These are phyloP conservation scores for Ustilago hordei DNA, from an alignment of 1,284 basidiomycete genomes.

Conservation along the genomic window DNA sequence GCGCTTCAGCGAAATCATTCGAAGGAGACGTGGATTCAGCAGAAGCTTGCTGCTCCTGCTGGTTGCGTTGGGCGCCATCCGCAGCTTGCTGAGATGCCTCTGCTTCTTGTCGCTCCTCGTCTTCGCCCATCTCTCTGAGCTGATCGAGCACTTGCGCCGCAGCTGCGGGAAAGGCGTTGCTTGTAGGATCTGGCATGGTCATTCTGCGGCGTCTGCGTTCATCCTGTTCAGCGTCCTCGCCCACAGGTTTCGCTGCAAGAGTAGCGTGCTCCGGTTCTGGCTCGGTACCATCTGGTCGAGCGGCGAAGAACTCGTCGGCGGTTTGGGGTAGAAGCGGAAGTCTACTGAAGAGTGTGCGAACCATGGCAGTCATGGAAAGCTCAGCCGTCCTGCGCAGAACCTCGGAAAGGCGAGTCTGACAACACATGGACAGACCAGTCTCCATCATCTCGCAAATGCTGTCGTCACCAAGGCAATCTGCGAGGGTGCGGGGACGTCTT, in stretches of 20 bases:
- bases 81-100: constrained; percentile 9
- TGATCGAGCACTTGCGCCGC: constrained; percentile 51
- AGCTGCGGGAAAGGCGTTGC: constrained; percentile 63
- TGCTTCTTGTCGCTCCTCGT: constrained; percentile 40
- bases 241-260: constrained; percentile 57
- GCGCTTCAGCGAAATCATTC: not conserved
- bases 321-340: constrained; percentile 74
- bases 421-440: constrained; percentile 95
- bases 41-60: constrained; percentile 4
- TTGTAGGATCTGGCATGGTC: constrained; percentile 69
- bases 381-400: constrained; percentile 91
- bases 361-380: constrained; percentile 88
- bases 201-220: constrained; percentile 61
- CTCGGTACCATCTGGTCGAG: constrained; percentile 43
- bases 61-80: constrained; percentile 4
- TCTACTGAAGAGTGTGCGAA: constrained; percentile 82
- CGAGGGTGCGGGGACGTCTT: constrained; percentile 35
- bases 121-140: constrained; percentile 55
- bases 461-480: constrained; percentile 76
- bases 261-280: constrained; percentile 61
- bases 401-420: constrained; percentile 93
- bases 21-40: not conserved
- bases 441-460: constrained; percentile 98
- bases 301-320: constrained; percentile 60
- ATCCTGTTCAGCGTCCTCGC: constrained; percentile 54